Conservation (phyloP, 202 grass and related monocot species). For the Schoenoplectus triqueter region DNA sequence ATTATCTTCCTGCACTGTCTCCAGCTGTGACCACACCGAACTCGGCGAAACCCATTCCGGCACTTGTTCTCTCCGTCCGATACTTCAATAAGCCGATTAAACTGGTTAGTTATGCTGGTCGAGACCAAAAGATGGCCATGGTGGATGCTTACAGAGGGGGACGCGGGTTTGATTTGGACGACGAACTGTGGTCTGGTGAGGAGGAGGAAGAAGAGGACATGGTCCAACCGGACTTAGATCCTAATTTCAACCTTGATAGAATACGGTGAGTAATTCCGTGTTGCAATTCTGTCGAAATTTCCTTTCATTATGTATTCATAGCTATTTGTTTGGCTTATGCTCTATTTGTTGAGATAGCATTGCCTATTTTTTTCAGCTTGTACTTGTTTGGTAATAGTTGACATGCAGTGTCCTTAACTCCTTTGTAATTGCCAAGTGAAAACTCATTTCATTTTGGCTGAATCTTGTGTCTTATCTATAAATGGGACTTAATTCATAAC, state of each 20-base stretch:
- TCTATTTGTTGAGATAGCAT: neutral
- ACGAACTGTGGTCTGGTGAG: slow-evolving; percentile 25
- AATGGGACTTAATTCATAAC: too few relatives aligned
- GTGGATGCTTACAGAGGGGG: slow-evolving; percentile 61
- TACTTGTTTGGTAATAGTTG: neutral
- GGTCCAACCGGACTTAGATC: slow-evolving; percentile 50
- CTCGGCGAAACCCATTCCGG: slow-evolving; percentile 10
- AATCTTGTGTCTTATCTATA: neutral
- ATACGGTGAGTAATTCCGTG: slow-evolving; percentile 51
- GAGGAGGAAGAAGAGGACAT: slow-evolving; percentile 39
- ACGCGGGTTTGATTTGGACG: slow-evolving; percentile 32
- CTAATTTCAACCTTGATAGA: slow-evolving; percentile 75
- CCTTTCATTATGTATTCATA: neutral
- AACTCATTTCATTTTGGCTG: neutral
- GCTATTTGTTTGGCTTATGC: neutral
- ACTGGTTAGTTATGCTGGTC: neutral
- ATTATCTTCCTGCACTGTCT: slow-evolving; percentile 22
- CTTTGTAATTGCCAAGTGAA: slow-evolving; percentile 3
- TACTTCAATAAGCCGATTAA: slow-evolving; percentile 30
- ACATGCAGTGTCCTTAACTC: neutral
- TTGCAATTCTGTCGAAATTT: slow-evolving; percentile 1
- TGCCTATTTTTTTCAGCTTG: neutral
- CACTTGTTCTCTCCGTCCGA: neutral
- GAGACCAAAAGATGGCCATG: slow-evolving; percentile 37
- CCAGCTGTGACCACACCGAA: slow-evolving; percentile 13